A percentile compares a stretch with the other conserved stretches of the same genome.
These are phyloP conservation scores for Pichia paraexigua DNA, from an alignment of 805 yeast genomes.

Conservation along the genomic window DNA sequence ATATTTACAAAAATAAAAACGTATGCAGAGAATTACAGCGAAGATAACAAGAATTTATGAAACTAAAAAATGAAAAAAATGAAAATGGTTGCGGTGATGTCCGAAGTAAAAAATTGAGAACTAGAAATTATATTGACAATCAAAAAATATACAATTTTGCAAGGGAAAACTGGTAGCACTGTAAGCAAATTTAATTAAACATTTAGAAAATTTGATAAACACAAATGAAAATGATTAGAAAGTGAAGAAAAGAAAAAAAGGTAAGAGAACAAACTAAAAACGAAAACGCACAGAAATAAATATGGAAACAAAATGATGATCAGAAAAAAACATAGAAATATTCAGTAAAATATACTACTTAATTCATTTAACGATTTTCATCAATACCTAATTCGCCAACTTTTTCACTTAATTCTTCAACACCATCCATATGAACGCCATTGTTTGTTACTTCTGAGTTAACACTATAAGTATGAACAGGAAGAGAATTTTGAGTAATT, in stretches of 20 bases:
- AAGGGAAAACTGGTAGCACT: neutral
- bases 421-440: slow-evolving; percentile 1
- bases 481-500: neutral
- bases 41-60: neutral
- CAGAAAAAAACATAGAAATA: too few species aligned
- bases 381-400: slow-evolving; percentile 19
- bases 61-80: neutral
- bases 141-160: neutral
- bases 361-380: neutral
- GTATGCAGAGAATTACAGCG: too few species aligned
- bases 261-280: neutral
- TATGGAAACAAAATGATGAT: neutral
- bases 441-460: neutral
- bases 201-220: neutral
- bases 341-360: too few species aligned
- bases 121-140: too few species aligned
- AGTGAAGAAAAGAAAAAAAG: too few species aligned
- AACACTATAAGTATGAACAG: slow-evolving; percentile 6
- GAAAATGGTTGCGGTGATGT: neutral
- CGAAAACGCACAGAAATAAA: neutral
- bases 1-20: too few species aligned
- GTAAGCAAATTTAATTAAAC: neutral
- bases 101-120: neutral
- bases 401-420: slow-evolving; percentile 14
- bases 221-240: too few species aligned